These are phyloP conservation scores for Phytophthora sojae DNA, from an alignment of 352 stramenopile species.

Conservation along the genomic window DNA sequence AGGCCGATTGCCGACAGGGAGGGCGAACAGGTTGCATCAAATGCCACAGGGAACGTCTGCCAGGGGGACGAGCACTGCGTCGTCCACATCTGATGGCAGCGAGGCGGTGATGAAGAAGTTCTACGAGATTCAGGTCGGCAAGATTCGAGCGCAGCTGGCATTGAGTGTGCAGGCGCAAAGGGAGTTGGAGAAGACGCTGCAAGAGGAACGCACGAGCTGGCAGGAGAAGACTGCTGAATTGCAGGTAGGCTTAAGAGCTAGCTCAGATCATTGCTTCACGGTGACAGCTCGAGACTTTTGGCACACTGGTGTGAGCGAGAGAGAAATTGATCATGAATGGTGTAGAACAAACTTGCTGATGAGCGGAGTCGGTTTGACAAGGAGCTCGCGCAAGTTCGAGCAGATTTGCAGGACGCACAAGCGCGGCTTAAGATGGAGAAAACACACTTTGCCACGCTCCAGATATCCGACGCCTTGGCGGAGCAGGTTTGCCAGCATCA, in stretches of 20 bases:
- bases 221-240: slow-evolving; percentile 21
- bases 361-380: slow-evolving; percentile 31
- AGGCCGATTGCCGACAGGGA: slow-evolving; percentile 5
- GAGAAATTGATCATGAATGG: not conserved
- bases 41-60: not conserved
- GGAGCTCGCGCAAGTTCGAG: slow-evolving; percentile 32
- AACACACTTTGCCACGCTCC: slow-evolving; percentile 59
- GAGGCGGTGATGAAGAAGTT: slow-evolving; percentile 77
- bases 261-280: too few relatives aligned
- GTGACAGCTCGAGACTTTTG: too few relatives aligned
- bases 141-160: slow-evolving; percentile 69
- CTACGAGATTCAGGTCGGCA: slow-evolving; percentile 83
- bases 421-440: slow-evolving; percentile 72
- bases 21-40: slow-evolving; percentile 28
- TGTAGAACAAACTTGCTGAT: slow-evolving; percentile 18
- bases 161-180: slow-evolving; percentile 54
- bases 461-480: slow-evolving; percentile 72
- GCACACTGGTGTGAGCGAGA: too few relatives aligned
- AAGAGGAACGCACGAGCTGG: slow-evolving; percentile 51
- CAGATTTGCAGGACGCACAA: slow-evolving; percentile 33
- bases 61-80: not conserved
- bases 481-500: slow-evolving; percentile 50
- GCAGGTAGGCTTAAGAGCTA: slow-evolving; percentile 30
- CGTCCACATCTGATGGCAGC: slow-evolving; percentile 13
- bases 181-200: slow-evolving; percentile 56